Evolutionary conservation across 2,329 filamentous ascomycete species (phyloP).

Genomic region (Nigrospora oryzae): DNA sequence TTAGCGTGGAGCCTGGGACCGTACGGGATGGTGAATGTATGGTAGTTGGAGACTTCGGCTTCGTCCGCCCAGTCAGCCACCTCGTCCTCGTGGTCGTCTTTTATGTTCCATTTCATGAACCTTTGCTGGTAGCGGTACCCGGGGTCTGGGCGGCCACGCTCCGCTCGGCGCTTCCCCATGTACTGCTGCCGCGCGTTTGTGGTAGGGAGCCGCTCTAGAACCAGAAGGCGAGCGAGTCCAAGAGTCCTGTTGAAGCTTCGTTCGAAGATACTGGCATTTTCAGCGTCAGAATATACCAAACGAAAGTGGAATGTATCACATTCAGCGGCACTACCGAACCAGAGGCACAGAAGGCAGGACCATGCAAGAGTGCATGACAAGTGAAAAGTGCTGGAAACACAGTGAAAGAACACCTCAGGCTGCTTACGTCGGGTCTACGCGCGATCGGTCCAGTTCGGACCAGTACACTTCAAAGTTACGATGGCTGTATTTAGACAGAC

Average conservation of each 20-base stretch:
- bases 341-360: too few relatives aligned
- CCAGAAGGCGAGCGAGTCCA: slow-evolving; percentile 69
- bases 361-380: too few relatives aligned
- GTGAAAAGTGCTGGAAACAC: too few relatives aligned
- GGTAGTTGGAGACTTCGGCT: slow-evolving; percentile 70
- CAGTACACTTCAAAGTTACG: slow-evolving; percentile 81
- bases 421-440: slow-evolving; percentile 52
- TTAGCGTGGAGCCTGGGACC: slow-evolving; percentile 53
- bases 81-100: slow-evolving; percentile 69
- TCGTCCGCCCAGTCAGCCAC: slow-evolving; percentile 75
- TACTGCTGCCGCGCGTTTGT: slow-evolving; percentile 61
- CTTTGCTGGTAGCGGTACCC: slow-evolving; percentile 30
- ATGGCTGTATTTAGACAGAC: slow-evolving; percentile 77
- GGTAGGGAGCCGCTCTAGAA: slow-evolving; percentile 71
- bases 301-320: too few relatives aligned
- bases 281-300: too few relatives aligned
- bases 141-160: slow-evolving; percentile 59
- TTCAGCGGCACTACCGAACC: too few relatives aligned
- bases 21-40: slow-evolving; percentile 67
- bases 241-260: slow-evolving; percentile 67
- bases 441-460: slow-evolving; percentile 63
- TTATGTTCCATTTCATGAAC: slow-evolving; percentile 60
- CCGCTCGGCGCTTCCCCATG: slow-evolving; percentile 57
- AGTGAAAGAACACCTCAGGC: too few relatives aligned
- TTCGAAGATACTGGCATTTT: slow-evolving; percentile 63